Evolutionary conservation across 1,284 basidiomycete species (phyloP), one percentile per base, ranked within the genome.

Genomic region (Trichosporon coremiiforme): DNA sequence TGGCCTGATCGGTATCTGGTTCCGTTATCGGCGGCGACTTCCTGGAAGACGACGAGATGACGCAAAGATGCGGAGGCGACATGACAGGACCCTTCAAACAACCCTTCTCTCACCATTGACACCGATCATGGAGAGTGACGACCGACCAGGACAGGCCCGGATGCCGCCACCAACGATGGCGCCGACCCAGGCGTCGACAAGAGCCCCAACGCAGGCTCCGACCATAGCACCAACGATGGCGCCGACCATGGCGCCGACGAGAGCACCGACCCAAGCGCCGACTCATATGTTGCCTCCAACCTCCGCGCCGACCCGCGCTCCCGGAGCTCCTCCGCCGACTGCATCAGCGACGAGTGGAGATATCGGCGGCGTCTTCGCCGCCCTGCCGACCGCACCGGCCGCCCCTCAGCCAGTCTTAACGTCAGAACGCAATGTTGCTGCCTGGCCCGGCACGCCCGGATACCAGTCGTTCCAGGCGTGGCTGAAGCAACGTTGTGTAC

Each of bases 401-500:
- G 53, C 53, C 13, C 75, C 78, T 0, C 69, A 69, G 8, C 75
- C 66, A 15, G 70, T 80, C 35, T 73, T 84, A 8, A 75, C 73
- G 4, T 88, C 86, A 10, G 93, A 95, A 70, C 84, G 86, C 13
- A 90, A 91, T 74, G 87, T 94, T 31, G 83, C 85, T 22, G 73
- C 77, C 31, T 95, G 93, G 92, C 89, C 88, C 71, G 79, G 71
- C 1, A 90, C 90, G 2, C 85, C 84, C 29, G 91, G 91, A 0
- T 95, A 91, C 78, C 83, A 84, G 68, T 90, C 90, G 69, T 93
- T 90, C 77, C 86, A 86, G 38, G 78, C 90, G 17, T 95, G 94
- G 83, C 84, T 94, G 35, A 88, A 87, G 41, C 86, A 89, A 45
- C 84, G 94, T 63, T 91, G 88, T 71, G 90, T 91, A 73, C 86